phyloP scores from a whole-genome alignment of 2,329 filamentous ascomycete species.

The Sclerotinia borealis region DNA sequence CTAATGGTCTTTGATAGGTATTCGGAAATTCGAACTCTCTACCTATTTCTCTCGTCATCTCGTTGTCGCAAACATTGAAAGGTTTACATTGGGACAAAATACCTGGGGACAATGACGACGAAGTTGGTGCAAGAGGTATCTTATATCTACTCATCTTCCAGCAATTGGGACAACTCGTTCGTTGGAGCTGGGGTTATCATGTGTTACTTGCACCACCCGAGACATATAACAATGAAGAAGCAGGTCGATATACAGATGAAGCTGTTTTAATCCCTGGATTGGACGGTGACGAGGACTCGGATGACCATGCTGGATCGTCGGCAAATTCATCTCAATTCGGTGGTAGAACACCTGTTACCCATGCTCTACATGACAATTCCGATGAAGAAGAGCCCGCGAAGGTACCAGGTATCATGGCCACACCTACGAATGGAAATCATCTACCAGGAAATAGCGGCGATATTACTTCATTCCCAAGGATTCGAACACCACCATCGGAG shows the following conservation, averaged over 20 bases:
- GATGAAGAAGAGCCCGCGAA: conserved; percentile 39
- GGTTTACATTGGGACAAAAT: conserved; percentile 92
- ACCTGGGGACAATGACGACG: conserved; percentile 87
- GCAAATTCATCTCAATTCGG: conserved; percentile 31
- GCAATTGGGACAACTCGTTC: conserved; percentile 87
- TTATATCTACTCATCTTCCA: conserved; percentile 96
- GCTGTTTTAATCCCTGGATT: conserved; percentile 44
- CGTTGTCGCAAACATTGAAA: conserved; percentile 82
- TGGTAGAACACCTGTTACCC: conserved; percentile 31
- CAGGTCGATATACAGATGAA: conserved; percentile 54
- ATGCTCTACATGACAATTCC: conserved; percentile 31
- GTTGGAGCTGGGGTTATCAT: conserved; percentile 98
- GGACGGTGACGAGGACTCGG: conserved; percentile 31
- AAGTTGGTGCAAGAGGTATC: conserved; percentile 89
- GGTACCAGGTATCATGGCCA: conserved; percentile 19
- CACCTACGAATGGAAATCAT: conserved; percentile 24
- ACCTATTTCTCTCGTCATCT: conserved; percentile 91
- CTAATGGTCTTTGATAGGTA: conserved; percentile 43
- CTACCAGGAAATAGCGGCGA: conserved; percentile 30
- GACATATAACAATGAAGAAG: conserved; percentile 54
- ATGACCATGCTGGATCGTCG: conserved; percentile 18
- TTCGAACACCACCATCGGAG: conserved; percentile 34
- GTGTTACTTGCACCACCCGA: conserved; percentile 83
- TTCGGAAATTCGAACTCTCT: conserved; percentile 98
- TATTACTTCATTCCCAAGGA: conserved; percentile 58